Conservation (phyloP, 2,329 filamentous ascomycete species). For the Tothia fuscella region DNA sequence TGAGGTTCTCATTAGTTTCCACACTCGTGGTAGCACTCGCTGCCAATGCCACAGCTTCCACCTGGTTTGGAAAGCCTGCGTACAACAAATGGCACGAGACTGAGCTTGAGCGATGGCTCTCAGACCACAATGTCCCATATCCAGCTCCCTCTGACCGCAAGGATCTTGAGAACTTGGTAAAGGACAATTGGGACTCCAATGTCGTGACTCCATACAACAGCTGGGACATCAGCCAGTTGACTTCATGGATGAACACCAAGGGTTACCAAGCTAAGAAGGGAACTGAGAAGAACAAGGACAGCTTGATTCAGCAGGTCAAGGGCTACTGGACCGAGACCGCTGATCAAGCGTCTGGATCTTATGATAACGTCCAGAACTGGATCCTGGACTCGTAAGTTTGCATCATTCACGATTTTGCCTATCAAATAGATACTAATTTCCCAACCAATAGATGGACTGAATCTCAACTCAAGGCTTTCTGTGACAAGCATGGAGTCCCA, state of each 20-base stretch:
- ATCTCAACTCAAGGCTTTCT: constrained; percentile 84
- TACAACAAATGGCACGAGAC: constrained; percentile 99
- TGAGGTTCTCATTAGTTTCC: constrained; percentile 71
- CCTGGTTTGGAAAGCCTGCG: constrained; percentile 75
- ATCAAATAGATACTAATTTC: constrained; percentile 23
- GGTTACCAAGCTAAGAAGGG: constrained; percentile 57
- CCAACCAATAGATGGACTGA: constrained; percentile 62
- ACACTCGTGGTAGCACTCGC: constrained; percentile 61
- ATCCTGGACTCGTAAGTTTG: constrained; percentile 68
- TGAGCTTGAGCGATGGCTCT: constrained; percentile 93
- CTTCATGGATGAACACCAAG: constrained; percentile 55
- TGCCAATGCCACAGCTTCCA: constrained; percentile 58
- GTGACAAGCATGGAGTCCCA: constrained; percentile 76
- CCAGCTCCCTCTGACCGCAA: constrained; percentile 85
- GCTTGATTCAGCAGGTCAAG: constrained; percentile 57
- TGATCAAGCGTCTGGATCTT: constrained; percentile 61
- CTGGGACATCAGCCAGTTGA: constrained; percentile 62
- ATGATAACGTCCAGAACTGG: constrained; percentile 70
- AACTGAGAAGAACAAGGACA: constrained; percentile 56
- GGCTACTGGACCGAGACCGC: constrained; percentile 66
- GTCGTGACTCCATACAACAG: constrained; percentile 62
- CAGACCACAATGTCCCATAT: constrained; percentile 82
- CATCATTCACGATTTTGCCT: constrained; percentile 11
- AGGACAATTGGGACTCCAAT: constrained; percentile 76
- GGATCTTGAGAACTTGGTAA: constrained; percentile 83